These are phyloP conservation scores for Sugiyamaella novakii DNA, from an alignment of 1,139 yeast species.

Conservation along the genomic window DNA sequence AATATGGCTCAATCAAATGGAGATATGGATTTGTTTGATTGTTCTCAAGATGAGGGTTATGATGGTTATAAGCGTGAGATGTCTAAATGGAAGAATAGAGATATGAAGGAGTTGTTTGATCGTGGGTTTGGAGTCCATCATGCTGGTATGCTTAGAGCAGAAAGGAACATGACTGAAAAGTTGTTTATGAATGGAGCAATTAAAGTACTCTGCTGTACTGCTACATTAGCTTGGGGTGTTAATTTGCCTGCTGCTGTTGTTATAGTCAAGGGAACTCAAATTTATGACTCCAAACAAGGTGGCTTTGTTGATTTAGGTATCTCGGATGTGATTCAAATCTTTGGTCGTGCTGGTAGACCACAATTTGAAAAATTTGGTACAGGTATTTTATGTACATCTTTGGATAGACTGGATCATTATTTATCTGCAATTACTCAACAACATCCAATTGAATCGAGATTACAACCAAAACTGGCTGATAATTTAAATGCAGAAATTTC, in stretches of 20 bases:
- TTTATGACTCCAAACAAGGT: slow-evolving; percentile 92
- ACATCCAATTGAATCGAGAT: slow-evolving; percentile 90
- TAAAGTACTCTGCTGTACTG: slow-evolving; percentile 91
- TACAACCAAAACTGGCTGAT: slow-evolving; percentile 78
- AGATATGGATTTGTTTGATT: slow-evolving; percentile 57
- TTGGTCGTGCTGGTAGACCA: slow-evolving; percentile 99
- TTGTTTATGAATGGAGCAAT: slow-evolving; percentile 85
- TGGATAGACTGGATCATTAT: slow-evolving; percentile 82
- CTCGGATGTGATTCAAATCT: slow-evolving; percentile 94
- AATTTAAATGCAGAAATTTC: slow-evolving; percentile 95
- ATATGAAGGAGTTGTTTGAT: slow-evolving; percentile 75
- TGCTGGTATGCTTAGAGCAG: slow-evolving; percentile 94
- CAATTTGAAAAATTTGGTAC: slow-evolving; percentile 92
- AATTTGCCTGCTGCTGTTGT: slow-evolving; percentile 98
- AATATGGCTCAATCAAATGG: slow-evolving; percentile 67
- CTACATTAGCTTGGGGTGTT: slow-evolving; percentile 99
- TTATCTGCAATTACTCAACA: slow-evolving; percentile 87
- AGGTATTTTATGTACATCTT: slow-evolving; percentile 84
- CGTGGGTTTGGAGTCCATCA: slow-evolving; percentile 93
- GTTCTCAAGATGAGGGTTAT: slow-evolving; percentile 50
- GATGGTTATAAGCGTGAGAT: slow-evolving; percentile 64
- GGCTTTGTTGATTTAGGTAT: slow-evolving; percentile 92
- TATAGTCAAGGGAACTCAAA: slow-evolving; percentile 93
- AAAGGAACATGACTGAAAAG: slow-evolving; percentile 85
- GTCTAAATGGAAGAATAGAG: slow-evolving; percentile 73